phyloP scores from a whole-genome alignment of 495 filamentous ascomycete genomes.

The Penicillium angulare region DNA sequence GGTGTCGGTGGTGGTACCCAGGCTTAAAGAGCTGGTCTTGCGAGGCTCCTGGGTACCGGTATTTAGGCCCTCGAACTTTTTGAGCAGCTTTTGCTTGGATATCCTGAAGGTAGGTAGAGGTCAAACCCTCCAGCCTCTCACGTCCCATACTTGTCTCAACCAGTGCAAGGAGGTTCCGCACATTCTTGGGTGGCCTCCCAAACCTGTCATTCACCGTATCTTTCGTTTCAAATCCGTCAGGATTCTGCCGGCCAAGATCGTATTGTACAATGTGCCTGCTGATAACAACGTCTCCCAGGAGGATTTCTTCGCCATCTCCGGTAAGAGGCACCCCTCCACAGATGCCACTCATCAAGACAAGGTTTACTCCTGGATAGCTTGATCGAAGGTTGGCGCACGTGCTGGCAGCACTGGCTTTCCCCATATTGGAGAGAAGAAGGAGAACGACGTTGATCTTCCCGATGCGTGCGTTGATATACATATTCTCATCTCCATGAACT shows the following conservation, averaged over 20 bases:
- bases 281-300: constrained; percentile 48
- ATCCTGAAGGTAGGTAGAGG: too few species aligned
- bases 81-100: too few species aligned
- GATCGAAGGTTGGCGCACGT: constrained; percentile 23
- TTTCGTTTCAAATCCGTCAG: constrained; percentile 26
- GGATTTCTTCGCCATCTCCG: constrained; percentile 14
- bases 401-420: constrained; percentile 28
- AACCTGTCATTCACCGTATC: constrained; percentile 25
- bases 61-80: too few species aligned
- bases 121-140: too few species aligned
- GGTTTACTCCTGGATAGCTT: constrained; percentile 26
- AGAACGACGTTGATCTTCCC: constrained; percentile 38
- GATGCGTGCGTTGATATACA: constrained; percentile 38
- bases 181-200: constrained; percentile 10
- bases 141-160: too few species aligned
- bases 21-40: too few species aligned
- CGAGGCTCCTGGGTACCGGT: too few species aligned
- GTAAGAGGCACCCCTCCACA: constrained; percentile 27
- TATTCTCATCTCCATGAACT: neutral
- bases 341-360: constrained; percentile 29
- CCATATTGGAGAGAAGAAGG: constrained; percentile 30
- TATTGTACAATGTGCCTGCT: constrained; percentile 39
- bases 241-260: constrained; percentile 34
- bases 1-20: too few species aligned
- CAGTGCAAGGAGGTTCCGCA: neutral